Percentiles rank a stretch among this genome's conserved stretches.
Evolutionary conservation across 371 early-diverging fungal species (phyloP).

Genomic region (Lichtheimia ramosa): DNA sequence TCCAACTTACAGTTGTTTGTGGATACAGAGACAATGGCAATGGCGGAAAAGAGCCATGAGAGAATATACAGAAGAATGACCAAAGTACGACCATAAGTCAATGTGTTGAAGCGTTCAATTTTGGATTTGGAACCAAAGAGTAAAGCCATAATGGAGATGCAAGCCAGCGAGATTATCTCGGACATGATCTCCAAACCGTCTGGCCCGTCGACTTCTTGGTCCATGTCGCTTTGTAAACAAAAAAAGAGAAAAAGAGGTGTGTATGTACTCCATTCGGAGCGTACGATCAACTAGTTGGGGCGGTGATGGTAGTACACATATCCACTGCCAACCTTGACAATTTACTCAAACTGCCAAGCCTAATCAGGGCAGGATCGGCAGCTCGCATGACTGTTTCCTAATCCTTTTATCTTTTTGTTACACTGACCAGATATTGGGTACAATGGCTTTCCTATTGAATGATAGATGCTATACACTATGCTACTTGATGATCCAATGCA

Average conservation of each 20-base stretch:
- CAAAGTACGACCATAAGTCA: conserved; percentile 17
- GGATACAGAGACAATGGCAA: conserved; percentile 17
- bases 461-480: no score
- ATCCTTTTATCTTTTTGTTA: no score
- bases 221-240: not conserved
- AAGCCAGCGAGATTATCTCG: conserved; percentile 15
- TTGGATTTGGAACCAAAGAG: conserved; percentile 17
- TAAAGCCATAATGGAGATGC: conserved; percentile 17
- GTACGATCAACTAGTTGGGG: no score
- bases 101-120: conserved; percentile 12
- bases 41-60: conserved; percentile 20
- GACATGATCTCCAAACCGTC: conserved; percentile 20
- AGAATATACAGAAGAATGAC: conserved; percentile 14
- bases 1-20: conserved; percentile 20
- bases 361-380: conserved; percentile 5
- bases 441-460: no score
- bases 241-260: not conserved
- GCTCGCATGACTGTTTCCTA: conserved; percentile 1
- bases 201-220: conserved; percentile 11
- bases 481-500: no score
- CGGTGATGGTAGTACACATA: no score
- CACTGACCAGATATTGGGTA: no score
- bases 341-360: no score
- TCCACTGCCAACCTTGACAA: no score
- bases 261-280: no score